Evolutionary conservation across 225 moss, liverwort and hornwort species (phyloP), one percentile per base, ranked within the genome.

Genomic region (Antitrichia curtipendula): DNA sequence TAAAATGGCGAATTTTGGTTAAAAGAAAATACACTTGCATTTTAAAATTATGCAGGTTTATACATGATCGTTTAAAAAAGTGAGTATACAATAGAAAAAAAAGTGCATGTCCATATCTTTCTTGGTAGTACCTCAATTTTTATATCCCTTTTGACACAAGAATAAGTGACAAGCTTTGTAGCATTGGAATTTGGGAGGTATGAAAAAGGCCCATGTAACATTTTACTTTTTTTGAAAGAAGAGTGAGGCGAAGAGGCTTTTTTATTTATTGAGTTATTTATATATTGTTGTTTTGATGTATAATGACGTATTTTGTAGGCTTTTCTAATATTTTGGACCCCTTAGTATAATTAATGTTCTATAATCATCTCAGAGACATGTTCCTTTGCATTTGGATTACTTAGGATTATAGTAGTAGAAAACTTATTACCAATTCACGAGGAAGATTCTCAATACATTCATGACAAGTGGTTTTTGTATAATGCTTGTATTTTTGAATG

Each of bases 381-480:
- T 24, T 40, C 24, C 4, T 69, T 13, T 38, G 40, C 13, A 14
- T 23, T 69, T 69, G 8, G 4, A 69, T 40, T 4, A 23, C 3
- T 40, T 2, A 40, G 0, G 3, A 14, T 1, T 40, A 69, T 4
- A 69, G 4, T 40, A 69, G 8, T 0, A 69, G 0, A 69, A 8
- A 24, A 69, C 13, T 40, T 40, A 7, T 38, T 68, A 22, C 13
- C 2, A 68, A 66, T 68, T 38, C 1, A 38, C 0, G 0, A 22
- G 7, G 8, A 40, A 40, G 8, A 40, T 38, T 38, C 2, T 22
- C 4, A 38, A 38, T 38, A 66, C 0, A 0, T 68, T 38, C 4
- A 40, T 68, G 2, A 15, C 3, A 41, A 69, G 14, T 41, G 8
- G 3, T 3, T 41, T 23, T 41, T 40, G 25, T 69, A 41, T 8